Evolutionary conservation across 163 green algal species (phyloP), one percentile per base, ranked within the genome.

Genomic region (Scenedesmus sp.): DNA sequence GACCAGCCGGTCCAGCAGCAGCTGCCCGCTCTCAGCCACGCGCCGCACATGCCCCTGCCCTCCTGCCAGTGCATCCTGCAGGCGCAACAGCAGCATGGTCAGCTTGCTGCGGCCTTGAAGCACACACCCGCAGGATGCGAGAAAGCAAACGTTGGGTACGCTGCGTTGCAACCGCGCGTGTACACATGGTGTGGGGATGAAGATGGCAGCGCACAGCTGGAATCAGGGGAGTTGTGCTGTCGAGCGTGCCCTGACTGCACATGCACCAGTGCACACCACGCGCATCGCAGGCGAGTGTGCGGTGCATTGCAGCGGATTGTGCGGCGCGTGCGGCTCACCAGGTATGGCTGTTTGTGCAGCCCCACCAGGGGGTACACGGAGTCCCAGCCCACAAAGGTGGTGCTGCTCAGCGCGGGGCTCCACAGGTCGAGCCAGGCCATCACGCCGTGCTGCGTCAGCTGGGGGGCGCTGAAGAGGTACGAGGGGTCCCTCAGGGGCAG

Each of bases 371-470:
- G 44, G 13, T 76, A 90, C 15, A 90, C 68, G 15, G 26, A 53
- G 13, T 72, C 42, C 35, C 76, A 56, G 18, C 68, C 68, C 15
- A 90, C 20, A 59, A 68, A 68, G 30, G 80, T 37, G 5, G 84
- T 89, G 65, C 61, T 83, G 84, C 42, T 70, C 12, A 89, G 42
- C 30, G 3, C 16, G 1, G 84, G 84, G 40, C 42, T 78, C 85
- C 85, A 90, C 30, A 90, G 13, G 85, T 90, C 85, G 13, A 53
- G 16, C 85, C 92, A 96, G 79, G 94, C 94, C 53, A 95, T 88
- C 49, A 65, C 89, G 78, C 94, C 94, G 26, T 83, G 15, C 18
- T 46, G 10, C 5, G 10, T 40, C 16, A 93, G 92, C 10, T 82
- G 46, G 1, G 70, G 33, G 22, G 78, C 49, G 2, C 89, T 68